phyloP scores from a whole-genome alignment of 1,284 basidiomycete genomes.

The Malassezia nana region DNA sequence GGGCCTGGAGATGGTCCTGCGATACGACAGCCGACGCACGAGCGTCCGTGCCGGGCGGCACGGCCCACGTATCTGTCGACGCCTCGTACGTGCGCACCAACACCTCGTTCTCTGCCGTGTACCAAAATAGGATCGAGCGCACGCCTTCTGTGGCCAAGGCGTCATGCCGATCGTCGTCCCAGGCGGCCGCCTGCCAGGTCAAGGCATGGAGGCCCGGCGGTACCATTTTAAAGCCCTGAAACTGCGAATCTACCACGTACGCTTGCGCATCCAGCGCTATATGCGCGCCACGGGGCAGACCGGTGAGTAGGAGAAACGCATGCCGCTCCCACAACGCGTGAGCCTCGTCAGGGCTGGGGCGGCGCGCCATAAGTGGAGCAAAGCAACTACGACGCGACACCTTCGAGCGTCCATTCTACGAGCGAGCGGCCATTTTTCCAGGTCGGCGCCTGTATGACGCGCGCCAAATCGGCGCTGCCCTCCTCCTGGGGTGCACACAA shows the following conservation, averaged over 20 bases:
- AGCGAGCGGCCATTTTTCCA: constrained; percentile 11
- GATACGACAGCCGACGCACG: neutral
- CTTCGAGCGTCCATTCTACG: constrained; percentile 3
- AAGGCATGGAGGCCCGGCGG: constrained; percentile 14
- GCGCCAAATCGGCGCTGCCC: neutral
- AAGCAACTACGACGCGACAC: neutral
- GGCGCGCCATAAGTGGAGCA: neutral
- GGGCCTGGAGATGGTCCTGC: constrained; percentile 8
- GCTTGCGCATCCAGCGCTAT: constrained; percentile 5
- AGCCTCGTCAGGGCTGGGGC: neutral
- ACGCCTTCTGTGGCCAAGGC: constrained; percentile 1
- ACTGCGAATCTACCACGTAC: constrained; percentile 2
- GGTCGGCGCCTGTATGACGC: neutral
- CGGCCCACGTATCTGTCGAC: constrained; percentile 1
- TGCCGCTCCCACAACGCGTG: neutral
- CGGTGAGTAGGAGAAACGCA: constrained; percentile 4
- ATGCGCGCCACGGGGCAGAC: constrained; percentile 8
- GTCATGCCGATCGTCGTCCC: neutral
- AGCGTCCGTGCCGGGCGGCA: neutral
- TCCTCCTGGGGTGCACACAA: neutral
- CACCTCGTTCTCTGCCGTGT: neutral
- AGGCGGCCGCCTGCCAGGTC: constrained; percentile 5
- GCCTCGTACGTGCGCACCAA: constrained; percentile 6
- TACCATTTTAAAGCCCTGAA: constrained; percentile 18
- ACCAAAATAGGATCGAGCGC: constrained; percentile 6